Evolutionary conservation across 768 basidiomycete species (phyloP), one percentile per base, ranked within the genome.

Genomic region (Suillus subalutaceus): DNA sequence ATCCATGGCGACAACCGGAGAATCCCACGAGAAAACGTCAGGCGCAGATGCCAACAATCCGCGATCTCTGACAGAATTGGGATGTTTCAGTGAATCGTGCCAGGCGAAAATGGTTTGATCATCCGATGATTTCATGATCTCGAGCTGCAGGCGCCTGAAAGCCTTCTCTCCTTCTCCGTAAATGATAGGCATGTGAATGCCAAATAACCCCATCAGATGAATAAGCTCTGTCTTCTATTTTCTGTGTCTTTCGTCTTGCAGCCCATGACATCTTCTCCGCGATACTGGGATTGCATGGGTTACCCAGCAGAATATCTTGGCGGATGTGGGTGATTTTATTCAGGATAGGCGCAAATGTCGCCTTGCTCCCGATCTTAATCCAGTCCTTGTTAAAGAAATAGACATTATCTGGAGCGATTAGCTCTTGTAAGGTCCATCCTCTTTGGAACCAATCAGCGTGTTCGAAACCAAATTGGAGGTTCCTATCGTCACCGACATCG

Each of bases 261-360:
- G 77, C 77, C 75, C 75, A 78, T 62, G 63, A 69, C 69, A 77
- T 71, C 35, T 68, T 71, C 52, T 75, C 66, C 3, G 66, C 62
- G 63, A 73, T 63, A 18, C 65, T 66, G 41, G 66, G 63, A 15
- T 35, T 26, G 48, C 38, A 20, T 52, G 26, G 40, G 52, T 41
- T 43, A 44, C 44, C 48, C 60, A 55, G 43, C n/a, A 68, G 63
- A 32, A 65, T 37, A 23, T 56, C 35, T 20, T 9, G 1, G 23
- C 63, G 67, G n/a, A 69, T 68, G 23, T 35, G 38, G 3, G 67
- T 69, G n/a, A 68, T 65, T 32, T 26, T 2, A 32, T 16, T 30
- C 23, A 67, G 30, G 35, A n/a, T n/a, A 41, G 4, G 16, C 15
- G 37, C 67, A 8, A 65, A 48, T 15, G 30, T 56, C 10, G 59